Percentiles rank a stretch among this genome's conserved stretches.
phyloP scores from a whole-genome alignment of 805 yeast genomes.

The Barnettozyma siamensis region DNA sequence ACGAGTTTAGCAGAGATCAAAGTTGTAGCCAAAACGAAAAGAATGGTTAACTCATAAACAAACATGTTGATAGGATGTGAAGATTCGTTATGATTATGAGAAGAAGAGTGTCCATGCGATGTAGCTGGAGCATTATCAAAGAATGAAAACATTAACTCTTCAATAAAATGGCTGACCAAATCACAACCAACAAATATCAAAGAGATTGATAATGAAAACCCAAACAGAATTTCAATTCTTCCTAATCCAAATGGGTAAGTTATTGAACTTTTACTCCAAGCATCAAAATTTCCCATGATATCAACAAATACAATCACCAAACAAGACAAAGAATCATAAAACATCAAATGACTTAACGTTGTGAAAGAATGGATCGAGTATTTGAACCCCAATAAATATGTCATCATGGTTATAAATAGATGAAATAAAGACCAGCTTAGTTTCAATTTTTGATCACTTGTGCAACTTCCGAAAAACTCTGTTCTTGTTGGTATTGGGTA shows the following conservation, averaged over 20 bases:
- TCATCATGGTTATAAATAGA: constrained; percentile 42
- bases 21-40: constrained; percentile 25
- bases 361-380: constrained; percentile 55
- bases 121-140: constrained; percentile 20
- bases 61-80: constrained; percentile 20
- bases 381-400: constrained; percentile 56
- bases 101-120: constrained; percentile 10
- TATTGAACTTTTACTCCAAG: constrained; percentile 79
- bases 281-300: constrained; percentile 84
- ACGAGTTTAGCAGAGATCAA: constrained; percentile 28
- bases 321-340: constrained; percentile 82
- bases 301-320: constrained; percentile 64
- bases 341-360: constrained; percentile 79
- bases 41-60: constrained; percentile 27
- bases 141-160: constrained; percentile 50
- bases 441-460: constrained; percentile 50
- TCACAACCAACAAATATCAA: constrained; percentile 89
- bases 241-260: constrained; percentile 91
- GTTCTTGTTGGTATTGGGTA: constrained; percentile 39
- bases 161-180: constrained; percentile 78
- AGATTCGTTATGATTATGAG: constrained; percentile 25
- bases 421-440: constrained; percentile 58
- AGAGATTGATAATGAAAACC: constrained; percentile 81
- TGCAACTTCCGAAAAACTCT: constrained; percentile 61
- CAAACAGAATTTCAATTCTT: constrained; percentile 81